Evolutionary conservation across 73 alveolate genomes (phyloP), one percentile per base, ranked within the genome.

Genomic region (Diophrys appendiculata): DNA sequence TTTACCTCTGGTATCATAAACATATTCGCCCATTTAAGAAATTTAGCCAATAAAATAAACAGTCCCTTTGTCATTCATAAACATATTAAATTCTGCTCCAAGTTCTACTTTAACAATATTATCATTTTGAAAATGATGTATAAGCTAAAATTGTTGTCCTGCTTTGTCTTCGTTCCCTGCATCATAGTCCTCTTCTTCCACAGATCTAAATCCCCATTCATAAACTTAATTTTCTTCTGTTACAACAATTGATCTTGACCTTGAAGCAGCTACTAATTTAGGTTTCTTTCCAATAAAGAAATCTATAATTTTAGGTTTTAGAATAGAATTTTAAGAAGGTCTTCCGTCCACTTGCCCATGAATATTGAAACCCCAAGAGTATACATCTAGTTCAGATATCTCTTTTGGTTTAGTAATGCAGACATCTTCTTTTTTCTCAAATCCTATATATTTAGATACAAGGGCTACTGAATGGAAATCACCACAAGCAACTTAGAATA

Each of bases 201-300:
- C 67, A 26, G 84, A 83, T 1, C 72, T 73, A 52, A 86, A 86
- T 28, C 93, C 93, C 93, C 93, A 86, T 53, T 86, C 89, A 52
- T 64, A 86, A 28, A 78, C 89, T 24, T 33, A 69, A 18, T 68
- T 72, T 14, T 80, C 79, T 30, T 76, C 33, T 1, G 89, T 80
- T 2, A 79, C 28, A 18, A 87, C 93, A 0, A 86, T 65, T 3
- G 89, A 79, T 26, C 93, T 32, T 22, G 88, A 67, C 53, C 93
- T 78, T 34, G 89, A 72, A 1, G 89, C 93, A 2, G 88, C 86
- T 2, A 86, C 77, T 18, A 79, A 23, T 11, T 69, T 82, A 18
- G 70, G 60, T 25, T 67, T 69, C 52, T 52, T 79, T 0, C 82
- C 83, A 14, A 70, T 74, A 76, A 86, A 86, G 82, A 86, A 86